Percentiles rank a stretch among this genome's conserved stretches.
Conservation (phyloP, 805 yeast genomes). For the Yamadazyma olivae region DNA sequence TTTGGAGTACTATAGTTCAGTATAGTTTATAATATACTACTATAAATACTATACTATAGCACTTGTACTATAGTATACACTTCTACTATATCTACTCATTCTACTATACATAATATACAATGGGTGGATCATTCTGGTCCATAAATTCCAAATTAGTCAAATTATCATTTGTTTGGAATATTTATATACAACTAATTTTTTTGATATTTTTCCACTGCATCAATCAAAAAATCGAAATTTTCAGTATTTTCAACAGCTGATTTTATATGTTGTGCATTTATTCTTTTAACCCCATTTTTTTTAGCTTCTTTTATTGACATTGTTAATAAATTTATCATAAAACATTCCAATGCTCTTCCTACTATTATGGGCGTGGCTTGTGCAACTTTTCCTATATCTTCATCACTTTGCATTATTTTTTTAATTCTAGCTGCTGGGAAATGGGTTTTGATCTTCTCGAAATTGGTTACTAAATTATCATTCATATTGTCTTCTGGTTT, state of each 20-base stretch:
- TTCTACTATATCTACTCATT: no score
- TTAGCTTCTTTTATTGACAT: conserved; percentile 78
- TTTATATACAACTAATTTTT: no score
- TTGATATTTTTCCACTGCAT: conserved; percentile 59
- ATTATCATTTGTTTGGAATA: no score
- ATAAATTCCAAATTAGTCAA: no score
- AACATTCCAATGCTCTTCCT: conserved; percentile 90
- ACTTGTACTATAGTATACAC: no score
- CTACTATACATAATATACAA: no score
- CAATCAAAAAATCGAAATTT: conserved; percentile 89
- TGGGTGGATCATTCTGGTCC: no score
- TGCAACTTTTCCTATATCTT: conserved; percentile 97
- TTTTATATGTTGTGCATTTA: conserved; percentile 78
- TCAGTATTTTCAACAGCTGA: conserved; percentile 83
- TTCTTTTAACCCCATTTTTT: conserved; percentile 70
- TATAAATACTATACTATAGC: no score
- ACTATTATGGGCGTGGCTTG: conserved; percentile 99
- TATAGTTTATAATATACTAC: no score
- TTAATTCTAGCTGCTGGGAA: conserved; percentile 93
- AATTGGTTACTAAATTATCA: conserved; percentile 25
- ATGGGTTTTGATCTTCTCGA: conserved; percentile 66
- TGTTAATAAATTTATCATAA: conserved; percentile 85
- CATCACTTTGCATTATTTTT: conserved; percentile 96
- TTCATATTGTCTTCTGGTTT: conserved; percentile 2
- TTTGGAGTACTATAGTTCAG: no score